Evolutionary conservation across 2,329 filamentous ascomycete species (phyloP), one percentile per base, ranked within the genome.

Genomic region (Aureobasidium lini): DNA sequence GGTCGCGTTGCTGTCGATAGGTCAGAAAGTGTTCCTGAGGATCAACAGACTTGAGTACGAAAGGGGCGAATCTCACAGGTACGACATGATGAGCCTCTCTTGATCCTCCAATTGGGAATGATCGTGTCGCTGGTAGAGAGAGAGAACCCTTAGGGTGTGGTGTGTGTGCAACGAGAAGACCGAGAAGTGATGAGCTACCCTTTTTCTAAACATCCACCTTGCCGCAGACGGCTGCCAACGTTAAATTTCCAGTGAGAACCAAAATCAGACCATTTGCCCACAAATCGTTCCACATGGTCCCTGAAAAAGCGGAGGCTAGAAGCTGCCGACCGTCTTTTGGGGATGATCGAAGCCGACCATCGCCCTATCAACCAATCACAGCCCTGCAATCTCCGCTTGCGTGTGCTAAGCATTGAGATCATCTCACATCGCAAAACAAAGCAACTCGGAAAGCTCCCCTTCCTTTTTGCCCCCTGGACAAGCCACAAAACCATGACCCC

Each of bases 1-100:
- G 10, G 69, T 69, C 64, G 69, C 69, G 63, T 68, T 68, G 43
- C 54, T 57, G 23, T 46, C 16, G 11, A 34, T 16, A 10, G 13
- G 52, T 56, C 40, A 57, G 54, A 32, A 32, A 8, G 42, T 18
- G 43, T 36, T 39, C 54, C 42, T 23, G 43, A 57, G 32, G 15
- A 43, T 57, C 40, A 36, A 56, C 36, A 46, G 18, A 29, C 28
- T 43, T 34, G 23, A 32, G 34, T 43, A 43, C 49, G 32, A 43
- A 46, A 29, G 32, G 40, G 37, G 50, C 23, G 32, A 5, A 15
- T 5, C 54, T 57, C 43, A 57, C 54, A 57, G 54, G 43, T 57
- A 57, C 54, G 54, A 57, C 54, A 57, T 57, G 54, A 40, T 40
- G 54, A 40, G 31, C 16, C 53, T 57, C 43, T 57, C 40, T 57